These are phyloP conservation scores for Corallochytrium limacisporum DNA, from an alignment of 78 protist genomes.

Conservation along the genomic window DNA sequence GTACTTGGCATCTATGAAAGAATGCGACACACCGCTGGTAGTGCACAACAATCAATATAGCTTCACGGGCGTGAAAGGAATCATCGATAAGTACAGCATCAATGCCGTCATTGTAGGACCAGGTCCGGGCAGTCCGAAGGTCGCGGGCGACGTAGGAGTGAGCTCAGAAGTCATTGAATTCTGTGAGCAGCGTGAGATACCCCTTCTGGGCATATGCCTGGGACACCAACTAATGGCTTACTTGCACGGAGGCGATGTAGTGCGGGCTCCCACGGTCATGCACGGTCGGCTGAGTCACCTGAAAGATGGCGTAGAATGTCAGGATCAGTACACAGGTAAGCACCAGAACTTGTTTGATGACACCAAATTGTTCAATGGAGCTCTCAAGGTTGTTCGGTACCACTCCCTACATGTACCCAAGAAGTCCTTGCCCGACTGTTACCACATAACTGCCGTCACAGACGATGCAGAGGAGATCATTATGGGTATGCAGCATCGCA, in stretches of 20 bases:
- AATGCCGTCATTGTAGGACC: conserved; percentile 38
- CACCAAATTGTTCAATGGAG: conserved; percentile 18
- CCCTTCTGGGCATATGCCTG: conserved; percentile 62
- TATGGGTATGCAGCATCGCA: conserved; percentile 37
- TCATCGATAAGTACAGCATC: neutral
- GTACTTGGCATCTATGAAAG: neutral
- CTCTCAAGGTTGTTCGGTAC: conserved; percentile 42
- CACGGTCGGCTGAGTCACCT: conserved; percentile 35
- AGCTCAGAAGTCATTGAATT: neutral
- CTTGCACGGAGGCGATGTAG: conserved; percentile 17
- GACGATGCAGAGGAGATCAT: conserved; percentile 9
- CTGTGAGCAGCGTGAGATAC: neutral
- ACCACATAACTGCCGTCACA: neutral
- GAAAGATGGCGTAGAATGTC: neutral
- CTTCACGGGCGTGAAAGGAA: neutral
- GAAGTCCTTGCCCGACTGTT: neutral
- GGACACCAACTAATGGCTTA: conserved; percentile 48
- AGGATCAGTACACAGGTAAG: neutral
- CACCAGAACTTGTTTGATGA: conserved; percentile 11
- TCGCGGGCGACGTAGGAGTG: conserved; percentile 35
- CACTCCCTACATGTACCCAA: conserved; percentile 34
- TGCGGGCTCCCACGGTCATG: conserved; percentile 9
- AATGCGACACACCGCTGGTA: conserved; percentile 12
- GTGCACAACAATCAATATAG: conserved; percentile 17
- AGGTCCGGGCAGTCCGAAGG: conserved; percentile 39